Percentiles rank a stretch among this genome's conserved stretches.
phyloP scores from a whole-genome alignment of 1,284 basidiomycete species.

The Tilletia walkeri region DNA sequence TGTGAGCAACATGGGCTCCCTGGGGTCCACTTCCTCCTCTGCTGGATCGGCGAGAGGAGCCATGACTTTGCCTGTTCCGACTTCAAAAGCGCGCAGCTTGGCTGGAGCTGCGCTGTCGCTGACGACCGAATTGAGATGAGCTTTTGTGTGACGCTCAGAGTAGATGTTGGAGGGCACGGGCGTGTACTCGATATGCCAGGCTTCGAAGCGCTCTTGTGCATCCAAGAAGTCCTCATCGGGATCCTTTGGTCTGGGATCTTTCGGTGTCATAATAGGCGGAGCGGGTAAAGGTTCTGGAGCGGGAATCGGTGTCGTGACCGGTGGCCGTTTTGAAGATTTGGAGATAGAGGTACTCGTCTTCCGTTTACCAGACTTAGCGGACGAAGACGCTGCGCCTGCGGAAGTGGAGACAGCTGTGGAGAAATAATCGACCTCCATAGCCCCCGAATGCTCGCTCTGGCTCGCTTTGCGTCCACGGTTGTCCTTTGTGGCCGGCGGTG shows the following conservation, averaged over 20 bases:
- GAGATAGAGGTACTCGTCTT: background rate
- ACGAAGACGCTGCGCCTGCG: background rate
- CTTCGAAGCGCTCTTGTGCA: constrained; percentile 29
- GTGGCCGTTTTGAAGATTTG: background rate
- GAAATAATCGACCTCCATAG: constrained; percentile 3
- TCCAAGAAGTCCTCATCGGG: constrained; percentile 15
- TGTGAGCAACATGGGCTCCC: background rate
- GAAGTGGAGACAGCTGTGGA: background rate
- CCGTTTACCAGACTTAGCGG: background rate
- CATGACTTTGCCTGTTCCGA: constrained; percentile 10
- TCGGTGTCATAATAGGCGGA: background rate
- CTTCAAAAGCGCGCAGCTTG: constrained; percentile 8
- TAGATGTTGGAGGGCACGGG: constrained; percentile 45
- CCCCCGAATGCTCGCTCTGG: background rate
- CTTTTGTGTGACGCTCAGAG: constrained; percentile 23
- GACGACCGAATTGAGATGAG: background rate
- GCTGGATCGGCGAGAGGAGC: constrained; percentile 11
- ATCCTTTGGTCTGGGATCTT: background rate
- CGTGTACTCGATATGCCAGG: constrained; percentile 53
- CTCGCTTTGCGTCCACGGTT: background rate
- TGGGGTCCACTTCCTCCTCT: background rate
- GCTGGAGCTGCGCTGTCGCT: background rate
- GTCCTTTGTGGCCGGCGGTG: background rate
- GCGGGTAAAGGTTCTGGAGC: background rate
- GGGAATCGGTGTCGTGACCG: background rate